Percentiles rank a stretch among this genome's conserved stretches.
These are phyloP conservation scores for Eimeria acervulina DNA, from an alignment of 169 alveolate species.

Conservation along the genomic window DNA sequence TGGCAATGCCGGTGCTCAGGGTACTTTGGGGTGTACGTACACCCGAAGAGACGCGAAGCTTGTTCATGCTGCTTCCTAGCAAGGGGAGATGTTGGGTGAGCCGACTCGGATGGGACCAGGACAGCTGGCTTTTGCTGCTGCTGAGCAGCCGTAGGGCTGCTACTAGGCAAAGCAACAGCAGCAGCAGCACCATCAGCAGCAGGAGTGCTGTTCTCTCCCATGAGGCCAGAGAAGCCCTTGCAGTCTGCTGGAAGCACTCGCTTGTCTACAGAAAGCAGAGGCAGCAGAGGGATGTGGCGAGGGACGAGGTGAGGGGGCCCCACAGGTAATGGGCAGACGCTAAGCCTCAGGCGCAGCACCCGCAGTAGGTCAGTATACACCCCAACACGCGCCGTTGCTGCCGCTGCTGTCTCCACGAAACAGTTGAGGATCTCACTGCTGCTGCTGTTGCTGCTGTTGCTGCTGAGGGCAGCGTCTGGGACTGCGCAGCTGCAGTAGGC, in stretches of 20 bases:
- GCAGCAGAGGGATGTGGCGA: constrained; percentile 37
- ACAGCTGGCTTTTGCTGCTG: constrained; percentile 7
- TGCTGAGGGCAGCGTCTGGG: constrained; percentile 51
- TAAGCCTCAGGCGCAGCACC: constrained; percentile 59
- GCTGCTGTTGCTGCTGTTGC: constrained; percentile 22
- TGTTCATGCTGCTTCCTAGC: constrained; percentile 56
- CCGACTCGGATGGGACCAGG: constrained; percentile 23
- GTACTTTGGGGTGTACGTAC: constrained; percentile 82
- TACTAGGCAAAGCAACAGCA: neutral
- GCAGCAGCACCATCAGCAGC: constrained; percentile 4
- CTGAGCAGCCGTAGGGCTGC: constrained; percentile 29
- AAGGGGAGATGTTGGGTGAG: constrained; percentile 2
- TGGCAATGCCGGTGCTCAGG: constrained; percentile 75
- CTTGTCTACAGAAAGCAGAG: constrained; percentile 75
- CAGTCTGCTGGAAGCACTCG: constrained; percentile 42
- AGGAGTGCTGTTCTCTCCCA: neutral
- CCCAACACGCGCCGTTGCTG: constrained; percentile 63
- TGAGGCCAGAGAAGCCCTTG: neutral
- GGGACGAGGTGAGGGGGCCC: constrained; percentile 83
- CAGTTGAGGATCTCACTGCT: neutral
- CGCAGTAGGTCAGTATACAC: constrained; percentile 63
- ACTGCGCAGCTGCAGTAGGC: constrained; percentile 77
- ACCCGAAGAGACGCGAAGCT: constrained; percentile 74
- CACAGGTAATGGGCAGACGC: constrained; percentile 61
- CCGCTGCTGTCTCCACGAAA: constrained; percentile 38